phyloP scores from a whole-genome alignment of 805 yeast species.

The Suhomyces vadensis region DNA sequence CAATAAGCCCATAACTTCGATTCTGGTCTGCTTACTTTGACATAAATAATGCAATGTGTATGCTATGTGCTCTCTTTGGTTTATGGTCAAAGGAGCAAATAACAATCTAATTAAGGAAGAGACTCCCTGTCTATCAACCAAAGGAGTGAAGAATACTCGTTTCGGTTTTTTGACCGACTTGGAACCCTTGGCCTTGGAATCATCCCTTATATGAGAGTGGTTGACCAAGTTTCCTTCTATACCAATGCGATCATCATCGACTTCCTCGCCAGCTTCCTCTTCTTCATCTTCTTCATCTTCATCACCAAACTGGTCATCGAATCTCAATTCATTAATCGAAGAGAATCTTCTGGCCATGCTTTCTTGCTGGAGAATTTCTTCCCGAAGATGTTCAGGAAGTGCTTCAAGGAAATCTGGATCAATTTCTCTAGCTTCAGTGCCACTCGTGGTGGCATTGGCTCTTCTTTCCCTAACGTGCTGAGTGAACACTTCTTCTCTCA shows the following conservation, averaged over 20 bases:
- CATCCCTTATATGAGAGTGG: conserved; percentile 5
- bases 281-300: conserved; percentile 22
- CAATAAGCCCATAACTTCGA: conserved; percentile 69
- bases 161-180: conserved; percentile 19
- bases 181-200: conserved; percentile 1
- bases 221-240: not conserved
- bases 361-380: conserved; percentile 62
- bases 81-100: conserved; percentile 69
- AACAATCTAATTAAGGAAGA: conserved; percentile 69
- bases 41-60: conserved; percentile 68
- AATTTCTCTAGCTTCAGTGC: conserved; percentile 58
- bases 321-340: conserved; percentile 20
- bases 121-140: conserved; percentile 74
- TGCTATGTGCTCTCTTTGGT: conserved; percentile 62
- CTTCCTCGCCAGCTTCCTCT: conserved; percentile 11
- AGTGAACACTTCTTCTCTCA: conserved; percentile 88
- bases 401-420: conserved; percentile 82
- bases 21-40: conserved; percentile 73
- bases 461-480: conserved; percentile 80
- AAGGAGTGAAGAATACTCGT: conserved; percentile 55
- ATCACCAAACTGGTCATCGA: conserved; percentile 24
- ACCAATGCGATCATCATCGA: not conserved
- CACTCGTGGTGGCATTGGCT: conserved; percentile 49
- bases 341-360: conserved; percentile 44
- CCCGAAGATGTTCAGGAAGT: conserved; percentile 66